These are phyloP conservation scores for Dalbergia oliveri DNA, from an alignment of 306 rosid genomes.

Conservation along the genomic window DNA sequence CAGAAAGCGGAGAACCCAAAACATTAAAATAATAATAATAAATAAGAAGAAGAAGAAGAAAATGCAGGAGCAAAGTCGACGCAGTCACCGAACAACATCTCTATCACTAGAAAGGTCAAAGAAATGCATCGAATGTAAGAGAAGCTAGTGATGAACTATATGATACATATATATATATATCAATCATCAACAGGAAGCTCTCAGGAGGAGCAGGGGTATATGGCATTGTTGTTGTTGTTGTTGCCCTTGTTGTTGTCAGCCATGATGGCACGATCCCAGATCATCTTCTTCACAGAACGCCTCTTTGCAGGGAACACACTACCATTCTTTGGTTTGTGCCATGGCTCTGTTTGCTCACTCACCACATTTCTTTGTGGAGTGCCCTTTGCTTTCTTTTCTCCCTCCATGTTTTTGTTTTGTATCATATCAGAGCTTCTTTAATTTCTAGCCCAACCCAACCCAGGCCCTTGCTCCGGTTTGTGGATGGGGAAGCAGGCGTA, in stretches of 20 bases:
- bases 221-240: background rate
- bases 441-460: no score
- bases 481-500: no score
- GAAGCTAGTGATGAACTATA: no score
- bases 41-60: background rate
- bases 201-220: background rate
- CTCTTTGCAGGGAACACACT: constrained; percentile 46
- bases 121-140: background rate
- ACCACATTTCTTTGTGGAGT: background rate
- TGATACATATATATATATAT: no score
- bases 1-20: background rate
- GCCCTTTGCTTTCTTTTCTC: background rate
- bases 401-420: constrained; percentile 19
- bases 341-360: constrained; percentile 21
- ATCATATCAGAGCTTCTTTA: no score
- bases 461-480: no score
- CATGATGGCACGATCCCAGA: background rate
- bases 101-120: background rate
- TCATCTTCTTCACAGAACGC: constrained; percentile 45
- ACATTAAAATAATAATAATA: background rate
- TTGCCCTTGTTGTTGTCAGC: no score
- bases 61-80: background rate
- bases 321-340: constrained; percentile 45
- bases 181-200: background rate
- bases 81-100: background rate